Base-by-base conservation (phyloP, 1,284 basidiomycete species). In the Ustilago shanxiensis region DNA sequence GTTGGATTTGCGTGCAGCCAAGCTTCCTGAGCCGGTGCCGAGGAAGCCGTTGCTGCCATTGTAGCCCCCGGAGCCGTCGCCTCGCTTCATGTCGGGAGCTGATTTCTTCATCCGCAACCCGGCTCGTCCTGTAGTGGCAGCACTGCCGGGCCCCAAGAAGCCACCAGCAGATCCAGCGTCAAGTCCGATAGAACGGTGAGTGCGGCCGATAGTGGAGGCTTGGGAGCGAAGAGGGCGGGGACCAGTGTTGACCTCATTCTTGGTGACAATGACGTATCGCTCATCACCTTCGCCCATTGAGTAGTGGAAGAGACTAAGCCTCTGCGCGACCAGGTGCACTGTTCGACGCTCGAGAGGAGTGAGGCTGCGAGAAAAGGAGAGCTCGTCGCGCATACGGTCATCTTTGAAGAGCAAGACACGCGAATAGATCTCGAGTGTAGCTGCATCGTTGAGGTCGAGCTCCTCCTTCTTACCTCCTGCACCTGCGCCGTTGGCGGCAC, bases 341-440 rank as follows among this genome's bases (percentile, higher is more conserved):
- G 95, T 92, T 71, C 95, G 89, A 59, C 96, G 89, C 87, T 98
- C 95, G 83, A 93, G 92, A 18, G 94, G 90, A 22, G 90, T 89
- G 20, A 98, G 89, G 20, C 92, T 92, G 71, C 93, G 89, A 35
- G 95, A 95, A 86, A 99, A 98, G 5, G 95, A 93, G 45, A 99
- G 91, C 87, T 99, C 96, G 82, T 99, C 96, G 35, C 97, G 91
- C 93, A 99, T 95, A 75, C 90, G 92, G 86, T 99, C 96, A 82
- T 98, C 95, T 88, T 97, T 98, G 91, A 99, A 99, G 47, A 98
- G 89, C 52, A 98, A 88, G 63, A 98, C 94, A 77, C 95, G 90
- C 64, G 96, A 98, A 86, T 98, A 99, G 80, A 99, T 97, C 86
- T 98, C 95, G 76, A 99, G 89, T 10, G 95, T 96, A 37, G 92